A percentile compares a stretch with the other conserved stretches of the same genome.
phyloP scores from a whole-genome alignment of 1,284 basidiomycete species.

The Termitomyces sp. region DNA sequence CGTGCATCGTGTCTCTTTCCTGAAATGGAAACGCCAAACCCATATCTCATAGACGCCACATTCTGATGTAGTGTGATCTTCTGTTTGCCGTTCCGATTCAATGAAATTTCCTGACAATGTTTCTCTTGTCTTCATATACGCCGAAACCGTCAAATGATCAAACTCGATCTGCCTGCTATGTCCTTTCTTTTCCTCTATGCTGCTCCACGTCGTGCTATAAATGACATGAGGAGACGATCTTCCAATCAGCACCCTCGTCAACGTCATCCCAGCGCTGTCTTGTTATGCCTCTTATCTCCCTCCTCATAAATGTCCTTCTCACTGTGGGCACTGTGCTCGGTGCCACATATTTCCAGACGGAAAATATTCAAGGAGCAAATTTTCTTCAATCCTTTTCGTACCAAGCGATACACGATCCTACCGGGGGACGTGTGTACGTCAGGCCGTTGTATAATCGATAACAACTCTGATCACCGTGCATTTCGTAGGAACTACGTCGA shows the following conservation, averaged over 20 bases:
- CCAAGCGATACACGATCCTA: constrained; percentile 55
- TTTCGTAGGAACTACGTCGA: constrained; percentile 48
- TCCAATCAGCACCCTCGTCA: background rate
- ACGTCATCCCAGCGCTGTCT: background rate
- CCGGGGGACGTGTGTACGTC: constrained; percentile 58
- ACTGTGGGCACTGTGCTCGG: constrained; percentile 16
- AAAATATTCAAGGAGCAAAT: constrained; percentile 42
- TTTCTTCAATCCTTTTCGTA: constrained; percentile 49
- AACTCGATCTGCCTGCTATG: background rate
- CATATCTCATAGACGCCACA: background rate
- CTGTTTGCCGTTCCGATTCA: background rate
- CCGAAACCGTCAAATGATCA: background rate
- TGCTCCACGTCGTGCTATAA: background rate
- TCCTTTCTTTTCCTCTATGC: background rate
- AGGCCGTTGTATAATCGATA: background rate
- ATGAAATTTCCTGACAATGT: background rate
- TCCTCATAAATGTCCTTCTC: constrained; percentile 7
- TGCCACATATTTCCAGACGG: constrained; percentile 38
- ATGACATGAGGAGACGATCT: background rate
- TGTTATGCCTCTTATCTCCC: background rate
- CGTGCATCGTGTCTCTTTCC: background rate
- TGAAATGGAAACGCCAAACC: background rate
- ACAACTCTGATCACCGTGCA: background rate
- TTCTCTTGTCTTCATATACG: background rate
- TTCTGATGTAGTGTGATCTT: background rate